These are phyloP conservation scores for Cucurbita argyrosperma DNA, from an alignment of 306 rosid species.

Conservation along the genomic window DNA sequence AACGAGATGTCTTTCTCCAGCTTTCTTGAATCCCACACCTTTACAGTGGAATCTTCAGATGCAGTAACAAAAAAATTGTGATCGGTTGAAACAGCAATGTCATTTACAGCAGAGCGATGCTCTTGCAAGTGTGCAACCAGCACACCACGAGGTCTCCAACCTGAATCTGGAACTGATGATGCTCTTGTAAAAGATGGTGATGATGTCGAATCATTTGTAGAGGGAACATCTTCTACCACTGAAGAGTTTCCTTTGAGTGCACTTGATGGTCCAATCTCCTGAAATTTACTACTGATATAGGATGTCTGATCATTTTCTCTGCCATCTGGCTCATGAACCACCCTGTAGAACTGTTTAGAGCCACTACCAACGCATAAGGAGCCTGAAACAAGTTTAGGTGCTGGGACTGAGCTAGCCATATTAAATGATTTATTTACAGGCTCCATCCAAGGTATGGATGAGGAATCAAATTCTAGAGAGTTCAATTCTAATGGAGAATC, in stretches of 20 bases:
- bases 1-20: slow-evolving; percentile 94
- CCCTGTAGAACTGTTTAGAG: slow-evolving; percentile 87
- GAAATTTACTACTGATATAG: slow-evolving; percentile 42
- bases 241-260: slow-evolving; percentile 39
- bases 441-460: slow-evolving; percentile 87
- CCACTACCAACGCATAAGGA: slow-evolving; percentile 65
- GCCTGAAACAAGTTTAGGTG: slow-evolving; percentile 85
- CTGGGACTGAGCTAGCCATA: slow-evolving; percentile 81
- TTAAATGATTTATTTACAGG: slow-evolving; percentile 71
- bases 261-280: slow-evolving; percentile 49
- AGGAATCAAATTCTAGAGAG: slow-evolving; percentile 67
- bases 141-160: slow-evolving; percentile 96
- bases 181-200: slow-evolving; percentile 50
- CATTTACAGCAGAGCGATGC: slow-evolving; percentile 83
- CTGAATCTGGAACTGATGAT: slow-evolving; percentile 63
- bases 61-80: slow-evolving; percentile 84
- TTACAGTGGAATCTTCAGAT: slow-evolving; percentile 90
- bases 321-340: slow-evolving; percentile 94
- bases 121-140: slow-evolving; percentile 97
- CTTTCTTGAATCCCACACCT: slow-evolving; percentile 92
- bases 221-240: slow-evolving; percentile 41
- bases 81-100: slow-evolving; percentile 82
- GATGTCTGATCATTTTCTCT: slow-evolving; percentile 64
- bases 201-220: slow-evolving; percentile 48
- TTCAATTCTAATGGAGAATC: slow-evolving; percentile 65